Evolutionary conservation across 805 yeast species (phyloP).

Genomic region (Kodamaea lidongshanica): DNA sequence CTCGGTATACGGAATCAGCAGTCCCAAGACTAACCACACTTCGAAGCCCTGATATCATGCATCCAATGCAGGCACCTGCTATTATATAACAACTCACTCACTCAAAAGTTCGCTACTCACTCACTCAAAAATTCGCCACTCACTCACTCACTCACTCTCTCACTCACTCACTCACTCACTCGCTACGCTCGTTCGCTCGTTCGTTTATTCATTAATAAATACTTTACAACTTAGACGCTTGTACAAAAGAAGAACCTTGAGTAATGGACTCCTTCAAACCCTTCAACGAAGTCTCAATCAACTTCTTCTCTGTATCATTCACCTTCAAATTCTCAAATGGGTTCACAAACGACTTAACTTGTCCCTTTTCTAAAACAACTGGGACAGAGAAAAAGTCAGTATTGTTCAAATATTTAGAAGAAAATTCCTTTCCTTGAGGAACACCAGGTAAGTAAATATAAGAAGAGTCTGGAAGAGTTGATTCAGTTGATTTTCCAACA

Average conservation of each 20-base stretch:
- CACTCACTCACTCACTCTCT: no score
- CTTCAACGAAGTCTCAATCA: constrained; percentile 32
- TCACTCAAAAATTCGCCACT: no score
- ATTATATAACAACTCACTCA: no score
- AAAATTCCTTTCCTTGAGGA: constrained; percentile 40
- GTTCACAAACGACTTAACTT: constrained; percentile 29
- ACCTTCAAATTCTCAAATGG: constrained; percentile 29
- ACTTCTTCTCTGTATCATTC: constrained; percentile 25
- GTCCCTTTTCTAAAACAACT: constrained; percentile 34
- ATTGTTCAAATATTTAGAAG: constrained; percentile 29
- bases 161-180: neutral
- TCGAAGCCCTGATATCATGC: no score
- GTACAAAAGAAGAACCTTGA: constrained; percentile 37
- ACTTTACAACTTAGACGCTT: constrained; percentile 29
- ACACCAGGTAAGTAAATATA: constrained; percentile 51
- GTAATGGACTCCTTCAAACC: constrained; percentile 35
- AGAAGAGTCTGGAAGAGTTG: constrained; percentile 39
- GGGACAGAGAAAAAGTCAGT: constrained; percentile 46
- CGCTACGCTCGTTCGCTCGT: no score
- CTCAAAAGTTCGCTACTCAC: no score
- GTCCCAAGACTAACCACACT: no score
- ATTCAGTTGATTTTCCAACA: constrained; percentile 49
- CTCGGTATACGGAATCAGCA: no score
- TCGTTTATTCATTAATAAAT: no score
- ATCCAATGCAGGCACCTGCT: no score